These are phyloP conservation scores for Barbarea vulgaris DNA, from an alignment of 345 rosid species.

Conservation along the genomic window DNA sequence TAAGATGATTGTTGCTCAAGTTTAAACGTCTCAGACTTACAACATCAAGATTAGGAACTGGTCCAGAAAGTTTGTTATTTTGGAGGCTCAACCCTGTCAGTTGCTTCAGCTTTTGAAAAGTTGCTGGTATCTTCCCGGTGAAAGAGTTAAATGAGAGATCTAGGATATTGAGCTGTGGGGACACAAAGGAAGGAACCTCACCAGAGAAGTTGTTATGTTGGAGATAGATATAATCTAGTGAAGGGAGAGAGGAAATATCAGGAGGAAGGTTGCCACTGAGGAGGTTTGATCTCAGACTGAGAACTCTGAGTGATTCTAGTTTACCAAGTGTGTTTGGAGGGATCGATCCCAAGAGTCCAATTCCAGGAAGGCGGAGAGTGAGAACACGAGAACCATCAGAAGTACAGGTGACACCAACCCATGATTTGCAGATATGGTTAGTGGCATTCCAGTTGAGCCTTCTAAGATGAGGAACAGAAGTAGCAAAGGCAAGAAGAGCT, in stretches of 20 bases:
- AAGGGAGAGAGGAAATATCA: conserved; percentile 59
- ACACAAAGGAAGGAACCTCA: conserved; percentile 56
- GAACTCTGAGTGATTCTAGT: conserved; percentile 58
- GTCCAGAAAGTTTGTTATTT: conserved; percentile 60
- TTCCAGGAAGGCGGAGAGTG: conserved; percentile 69
- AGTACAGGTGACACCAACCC: conserved; percentile 74
- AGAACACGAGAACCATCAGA: conserved; percentile 45
- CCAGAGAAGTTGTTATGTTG: conserved; percentile 79
- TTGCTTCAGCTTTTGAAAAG: conserved; percentile 51
- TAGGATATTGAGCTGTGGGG: conserved; percentile 50
- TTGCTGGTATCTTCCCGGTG: conserved; percentile 55
- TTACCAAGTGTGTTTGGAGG: conserved; percentile 73
- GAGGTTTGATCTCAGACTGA: conserved; percentile 71
- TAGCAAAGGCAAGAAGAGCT: conserved; percentile 67
- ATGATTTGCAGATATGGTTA: conserved; percentile 58
- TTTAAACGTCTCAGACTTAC: conserved; percentile 57
- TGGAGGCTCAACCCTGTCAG: conserved; percentile 62
- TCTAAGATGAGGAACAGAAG: conserved; percentile 59
- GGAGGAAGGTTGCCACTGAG: conserved; percentile 76
- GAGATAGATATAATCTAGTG: conserved; percentile 69
- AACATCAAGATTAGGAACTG: conserved; percentile 52
- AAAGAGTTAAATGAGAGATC: conserved; percentile 72
- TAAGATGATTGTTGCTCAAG: conserved; percentile 71
- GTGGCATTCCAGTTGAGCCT: conserved; percentile 64
- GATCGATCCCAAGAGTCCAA: conserved; percentile 67